Base-by-base conservation (phyloP, 148 eudicot genomes). In the Dianthus caryophyllus region DNA sequence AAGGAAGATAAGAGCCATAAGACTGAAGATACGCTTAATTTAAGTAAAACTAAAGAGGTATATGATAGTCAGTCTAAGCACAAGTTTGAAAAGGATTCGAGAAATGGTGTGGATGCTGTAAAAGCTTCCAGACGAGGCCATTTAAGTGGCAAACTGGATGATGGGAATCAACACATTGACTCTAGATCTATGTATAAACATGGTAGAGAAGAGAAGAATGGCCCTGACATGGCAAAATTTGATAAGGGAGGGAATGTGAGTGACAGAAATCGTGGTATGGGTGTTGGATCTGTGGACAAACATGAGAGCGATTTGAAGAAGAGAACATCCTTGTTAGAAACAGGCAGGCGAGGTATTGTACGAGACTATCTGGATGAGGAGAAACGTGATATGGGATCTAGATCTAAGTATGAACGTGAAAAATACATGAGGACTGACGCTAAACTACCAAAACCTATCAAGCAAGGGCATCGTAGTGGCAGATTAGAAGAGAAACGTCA, bases 1-100 rank as follows among this genome's bases (percentile, higher is more conserved):
- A 82, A 69, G 74, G 87, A 76, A 26, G 84, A 78, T 41, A 78
- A 58, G 52, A 72, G 63, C 39, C 54, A 77, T 30, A 71, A 63
- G 64, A 61, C 29, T 62, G 84, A 66, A 47, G 81, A 71, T 13
- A 75, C 71, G 55, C 69, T 70, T 20, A 77, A 68, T 69, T 79
- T 70, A 74, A 67, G 65, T 51, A 74, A 63, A 65, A 76, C 57
- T 39, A 81, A 62, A 65, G 85, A 76, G 66, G 67, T 61, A 61
- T 74, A 58, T 65, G 80, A 80, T 29, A 59, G 52, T 36, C 64
- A 68, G 74, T 81, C 79, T 66, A 82, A 76, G 66, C 68, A 69
- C 22, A 75, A 56, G 57, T 25, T 59, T 39, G 75, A 54, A 22
- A 77, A 74, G 49, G 69, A 65, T 55, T 61, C 57, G 25, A 82